A percentile compares a stretch with the other conserved stretches of the same genome.
Evolutionary conservation across 176 grass and related monocot species (phyloP).

Genomic region (Phragmites australis): DNA sequence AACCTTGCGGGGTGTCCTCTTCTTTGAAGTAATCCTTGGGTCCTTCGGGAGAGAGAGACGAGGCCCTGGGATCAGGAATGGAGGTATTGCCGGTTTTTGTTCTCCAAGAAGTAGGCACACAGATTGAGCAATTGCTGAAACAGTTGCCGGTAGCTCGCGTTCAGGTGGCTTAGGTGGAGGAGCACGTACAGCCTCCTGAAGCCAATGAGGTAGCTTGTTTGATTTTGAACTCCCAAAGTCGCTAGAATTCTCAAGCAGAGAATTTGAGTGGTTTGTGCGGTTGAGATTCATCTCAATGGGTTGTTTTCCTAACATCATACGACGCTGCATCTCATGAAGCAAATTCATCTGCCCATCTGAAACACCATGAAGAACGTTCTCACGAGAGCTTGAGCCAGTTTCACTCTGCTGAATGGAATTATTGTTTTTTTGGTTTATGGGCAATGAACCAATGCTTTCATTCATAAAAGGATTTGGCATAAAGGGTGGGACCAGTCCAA

Average conservation of each 20-base stretch:
- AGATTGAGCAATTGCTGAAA: constrained; percentile 82
- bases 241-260: constrained; percentile 44
- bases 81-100: constrained; percentile 65
- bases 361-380: constrained; percentile 48
- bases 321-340: constrained; percentile 49
- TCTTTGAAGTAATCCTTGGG: constrained; percentile 73
- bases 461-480: constrained; percentile 58
- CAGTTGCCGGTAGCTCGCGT: constrained; percentile 57
- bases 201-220: constrained; percentile 96
- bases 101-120: constrained; percentile 83
- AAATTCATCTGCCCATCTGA: constrained; percentile 50
- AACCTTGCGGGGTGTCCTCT: constrained; percentile 47
- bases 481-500: constrained; percentile 56
- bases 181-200: constrained; percentile 82
- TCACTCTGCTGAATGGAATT: constrained; percentile 52
- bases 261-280: constrained; percentile 36
- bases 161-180: constrained; percentile 53
- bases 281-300: constrained; percentile 44
- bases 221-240: constrained; percentile 60
- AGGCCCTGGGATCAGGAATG: constrained; percentile 67
- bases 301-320: constrained; percentile 52
- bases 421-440: constrained; percentile 48
- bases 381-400: constrained; percentile 46
- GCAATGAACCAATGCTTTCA: constrained; percentile 45
- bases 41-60: constrained; percentile 70